These are phyloP conservation scores for Zelonia costaricensis DNA, from an alignment of 208 protist genomes.

Conservation along the genomic window DNA sequence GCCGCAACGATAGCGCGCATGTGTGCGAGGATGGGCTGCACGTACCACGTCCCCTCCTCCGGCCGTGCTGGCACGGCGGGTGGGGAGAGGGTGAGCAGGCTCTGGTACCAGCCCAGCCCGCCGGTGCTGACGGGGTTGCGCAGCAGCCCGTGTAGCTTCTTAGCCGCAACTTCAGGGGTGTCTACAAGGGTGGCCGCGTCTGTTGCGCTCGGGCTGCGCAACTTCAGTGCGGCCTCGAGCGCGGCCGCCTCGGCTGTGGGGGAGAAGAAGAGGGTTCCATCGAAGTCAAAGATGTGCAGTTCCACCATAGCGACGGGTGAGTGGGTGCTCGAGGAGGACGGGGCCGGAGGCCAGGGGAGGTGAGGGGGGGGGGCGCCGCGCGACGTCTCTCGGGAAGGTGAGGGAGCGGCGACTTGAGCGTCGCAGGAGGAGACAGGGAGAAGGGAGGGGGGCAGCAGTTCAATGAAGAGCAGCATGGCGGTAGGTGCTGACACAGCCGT, in stretches of 20 bases:
- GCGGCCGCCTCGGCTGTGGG: constrained; percentile 32
- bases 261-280: constrained; percentile 83
- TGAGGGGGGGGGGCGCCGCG: too few relatives aligned
- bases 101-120: constrained; percentile 85
- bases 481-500: too few relatives aligned
- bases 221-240: constrained; percentile 38
- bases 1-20: constrained; percentile 29
- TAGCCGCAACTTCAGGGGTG: constrained; percentile 12
- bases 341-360: too few relatives aligned
- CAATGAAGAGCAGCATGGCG: too few relatives aligned
- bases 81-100: constrained; percentile 57
- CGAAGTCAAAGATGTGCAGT: constrained; percentile 88
- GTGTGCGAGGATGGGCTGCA: constrained; percentile 24
- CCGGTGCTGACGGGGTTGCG: constrained; percentile 33
- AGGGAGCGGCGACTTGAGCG: too few relatives aligned
- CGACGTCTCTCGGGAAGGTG: too few relatives aligned
- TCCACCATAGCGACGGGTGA: constrained; percentile 43
- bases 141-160: constrained; percentile 40
- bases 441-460: too few relatives aligned
- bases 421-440: too few relatives aligned
- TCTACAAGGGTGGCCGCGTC: constrained; percentile 38
- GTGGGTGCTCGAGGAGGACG: neutral
- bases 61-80: constrained; percentile 62
- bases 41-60: constrained; percentile 25
- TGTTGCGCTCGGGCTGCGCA: constrained; percentile 46